Evolutionary conservation across 306 rosid species (phyloP).

Genomic region (Sophora flavescens): DNA sequence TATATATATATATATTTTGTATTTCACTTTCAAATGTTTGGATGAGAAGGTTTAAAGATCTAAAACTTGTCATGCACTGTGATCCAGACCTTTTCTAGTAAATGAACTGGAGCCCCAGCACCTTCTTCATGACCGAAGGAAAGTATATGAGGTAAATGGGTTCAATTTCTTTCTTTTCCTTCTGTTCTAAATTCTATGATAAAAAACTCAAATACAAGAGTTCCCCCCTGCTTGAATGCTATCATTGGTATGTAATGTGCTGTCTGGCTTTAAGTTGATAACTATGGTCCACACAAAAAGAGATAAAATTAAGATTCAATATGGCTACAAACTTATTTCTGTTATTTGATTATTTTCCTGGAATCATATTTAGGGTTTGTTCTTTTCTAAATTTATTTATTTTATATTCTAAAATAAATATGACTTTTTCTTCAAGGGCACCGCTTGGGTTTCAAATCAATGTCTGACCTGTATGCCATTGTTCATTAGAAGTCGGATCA

Average conservation of each 20-base stretch:
- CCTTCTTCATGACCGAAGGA: conserved; percentile 96
- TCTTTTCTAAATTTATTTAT: neutral
- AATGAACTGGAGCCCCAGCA: conserved; percentile 93
- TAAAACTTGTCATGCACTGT: conserved; percentile 51
- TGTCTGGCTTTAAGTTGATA: conserved; percentile 32
- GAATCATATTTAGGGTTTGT: neutral
- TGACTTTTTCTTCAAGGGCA: conserved; percentile 30
- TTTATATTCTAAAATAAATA: neutral
- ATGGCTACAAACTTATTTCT: neutral
- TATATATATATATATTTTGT: no score
- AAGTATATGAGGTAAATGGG: conserved; percentile 85
- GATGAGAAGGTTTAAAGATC: conserved; percentile 40
- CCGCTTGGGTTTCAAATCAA: conserved; percentile 29
- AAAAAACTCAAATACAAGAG: conserved; percentile 2
- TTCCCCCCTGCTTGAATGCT: neutral
- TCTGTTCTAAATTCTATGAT: conserved; percentile 20
- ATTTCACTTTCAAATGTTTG: conserved; percentile 39
- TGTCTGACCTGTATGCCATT: conserved; percentile 17
- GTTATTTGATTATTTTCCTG: conserved; percentile 12
- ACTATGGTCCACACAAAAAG: conserved; percentile 8
- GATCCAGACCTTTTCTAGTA: conserved; percentile 86
- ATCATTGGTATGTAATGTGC: conserved; percentile 11
- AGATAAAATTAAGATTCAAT: neutral
- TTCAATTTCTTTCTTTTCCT: conserved; percentile 28
- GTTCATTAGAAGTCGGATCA: conserved; percentile 31